Base-by-base conservation (phyloP, 495 filamentous ascomycete genomes). In the Aspergillus sclerotiicarbonarius region DNA sequence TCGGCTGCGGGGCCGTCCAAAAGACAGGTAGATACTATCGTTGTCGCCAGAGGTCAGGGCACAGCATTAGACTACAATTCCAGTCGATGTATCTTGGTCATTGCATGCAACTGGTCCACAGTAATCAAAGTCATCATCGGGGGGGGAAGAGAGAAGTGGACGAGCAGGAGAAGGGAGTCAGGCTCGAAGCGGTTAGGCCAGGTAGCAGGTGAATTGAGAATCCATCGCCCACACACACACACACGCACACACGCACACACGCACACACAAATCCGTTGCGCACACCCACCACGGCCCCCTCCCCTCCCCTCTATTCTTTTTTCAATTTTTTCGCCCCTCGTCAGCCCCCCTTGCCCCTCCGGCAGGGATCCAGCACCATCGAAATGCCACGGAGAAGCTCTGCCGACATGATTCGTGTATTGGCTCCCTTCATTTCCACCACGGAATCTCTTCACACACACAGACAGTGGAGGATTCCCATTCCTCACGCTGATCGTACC, bases 311-410 rank as follows among this genome's bases (percentile, higher is more conserved):
- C 16, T n/a, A 46, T 53, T 52, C 20, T n/a, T 37, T 35, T 53
- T 53, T 10, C 37, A 18, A 37, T 53, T 48, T 50, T 57, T 55
- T 53, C 43, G 63, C 63, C 63, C 63, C 63, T 65, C 63, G 55
- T 62, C 60, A 66, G 57, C 53, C 57, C 56, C 60, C 58, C 58
- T 61, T 66, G 60, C 63, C 63, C 63, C 63, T 66, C 63, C 58
- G 62, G 62, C 63, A 66, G 58, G 60, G 60, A 66, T 60, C 46
- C 20, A 30, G 30, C 33, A 25, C 45, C 35, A 25, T 33, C 59
- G 51, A 59, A 65, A 66, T 66, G 60, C 63, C 60, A 62, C 62
- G 62, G 59, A 65, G 52, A 39, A 44, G 33, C 21, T 35, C 48
- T 30, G 30, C 19, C 48, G 19, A 59, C 60, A 46, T 62, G 63